These are phyloP conservation scores for Pseudogymnoascus sp. DNA, from an alignment of 2,329 filamentous ascomycete species.

Conservation along the genomic window DNA sequence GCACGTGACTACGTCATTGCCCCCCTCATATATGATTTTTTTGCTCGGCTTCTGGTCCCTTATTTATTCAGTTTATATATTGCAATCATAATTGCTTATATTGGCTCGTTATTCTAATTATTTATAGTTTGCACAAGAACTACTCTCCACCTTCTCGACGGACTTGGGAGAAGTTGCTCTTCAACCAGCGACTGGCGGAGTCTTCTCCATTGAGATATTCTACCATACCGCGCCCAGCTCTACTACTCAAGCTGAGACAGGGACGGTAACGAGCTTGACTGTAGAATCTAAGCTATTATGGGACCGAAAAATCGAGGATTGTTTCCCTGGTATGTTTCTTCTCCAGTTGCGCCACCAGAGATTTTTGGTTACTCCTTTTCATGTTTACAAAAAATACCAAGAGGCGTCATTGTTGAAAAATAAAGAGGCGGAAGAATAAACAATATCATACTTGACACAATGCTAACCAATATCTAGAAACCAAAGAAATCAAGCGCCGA, in stretches of 20 bases:
- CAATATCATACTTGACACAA: background rate
- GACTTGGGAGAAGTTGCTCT: conserved; percentile 81
- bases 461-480: conserved; percentile 43
- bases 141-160: conserved; percentile 84
- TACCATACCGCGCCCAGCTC: conserved; percentile 26
- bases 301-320: conserved; percentile 80
- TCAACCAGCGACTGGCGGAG: conserved; percentile 74
- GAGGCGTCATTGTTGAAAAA: background rate
- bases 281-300: conserved; percentile 54
- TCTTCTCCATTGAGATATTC: conserved; percentile 67
- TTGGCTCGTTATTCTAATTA: background rate
- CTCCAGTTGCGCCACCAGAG: background rate
- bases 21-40: background rate
- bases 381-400: too few relatives aligned
- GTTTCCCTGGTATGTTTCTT: conserved; percentile 61
- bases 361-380: background rate
- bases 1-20: background rate
- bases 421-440: background rate
- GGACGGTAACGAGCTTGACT: conserved; percentile 12
- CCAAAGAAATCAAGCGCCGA: conserved; percentile 79
- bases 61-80: background rate
- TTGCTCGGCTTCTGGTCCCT: conserved; percentile 8
- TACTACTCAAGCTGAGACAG: conserved; percentile 11
- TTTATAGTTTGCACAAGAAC: conserved; percentile 78
- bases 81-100: background rate